Evolutionary conservation across 2,329 filamentous ascomycete genomes (phyloP).

Genomic region (Diaporthe velutina): DNA sequence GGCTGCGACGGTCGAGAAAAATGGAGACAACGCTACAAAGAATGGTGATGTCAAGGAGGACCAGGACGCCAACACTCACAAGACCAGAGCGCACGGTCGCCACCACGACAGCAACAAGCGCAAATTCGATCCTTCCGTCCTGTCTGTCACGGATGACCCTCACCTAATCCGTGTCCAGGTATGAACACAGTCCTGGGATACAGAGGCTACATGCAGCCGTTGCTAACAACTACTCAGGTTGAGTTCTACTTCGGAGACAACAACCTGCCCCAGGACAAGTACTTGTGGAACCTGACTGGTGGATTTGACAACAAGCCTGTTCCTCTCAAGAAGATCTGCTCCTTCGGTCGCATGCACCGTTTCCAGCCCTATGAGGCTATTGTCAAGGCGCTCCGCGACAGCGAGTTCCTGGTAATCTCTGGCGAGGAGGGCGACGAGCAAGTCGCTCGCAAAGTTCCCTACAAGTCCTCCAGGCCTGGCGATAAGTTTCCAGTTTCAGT

Average conservation of each 20-base stretch:
- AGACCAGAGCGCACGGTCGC: slow-evolving; percentile 58
- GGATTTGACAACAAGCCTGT: slow-evolving; percentile 87
- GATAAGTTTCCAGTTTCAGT: slow-evolving; percentile 80
- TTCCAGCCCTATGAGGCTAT: slow-evolving; percentile 91
- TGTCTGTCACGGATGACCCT: slow-evolving; percentile 81
- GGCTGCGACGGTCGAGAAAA: slow-evolving; percentile 43
- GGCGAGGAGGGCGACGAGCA: slow-evolving; percentile 80
- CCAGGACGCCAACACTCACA: slow-evolving; percentile 51
- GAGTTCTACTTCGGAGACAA: slow-evolving; percentile 97
- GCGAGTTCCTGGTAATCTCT: slow-evolving; percentile 77
- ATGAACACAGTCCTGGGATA: slow-evolving; percentile 44
- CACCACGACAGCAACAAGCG: slow-evolving; percentile 65
- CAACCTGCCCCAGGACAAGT: slow-evolving; percentile 90
- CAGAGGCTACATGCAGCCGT: background rate
- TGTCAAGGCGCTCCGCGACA: slow-evolving; percentile 85
- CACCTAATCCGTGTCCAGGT: slow-evolving; percentile 87
- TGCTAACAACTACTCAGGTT: slow-evolving; percentile 68
- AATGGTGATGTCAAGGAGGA: slow-evolving; percentile 44
- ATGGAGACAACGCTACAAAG: slow-evolving; percentile 43
- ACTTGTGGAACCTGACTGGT: slow-evolving; percentile 82
- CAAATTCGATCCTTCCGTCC: slow-evolving; percentile 78
- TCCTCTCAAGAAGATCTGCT: slow-evolving; percentile 80
- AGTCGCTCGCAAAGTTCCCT: slow-evolving; percentile 82
- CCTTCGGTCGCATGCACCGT: slow-evolving; percentile 95
- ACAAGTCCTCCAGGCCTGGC: slow-evolving; percentile 68